Base-by-base conservation (phyloP, 768 basidiomycete genomes). In the Arthromyces matolae region DNA sequence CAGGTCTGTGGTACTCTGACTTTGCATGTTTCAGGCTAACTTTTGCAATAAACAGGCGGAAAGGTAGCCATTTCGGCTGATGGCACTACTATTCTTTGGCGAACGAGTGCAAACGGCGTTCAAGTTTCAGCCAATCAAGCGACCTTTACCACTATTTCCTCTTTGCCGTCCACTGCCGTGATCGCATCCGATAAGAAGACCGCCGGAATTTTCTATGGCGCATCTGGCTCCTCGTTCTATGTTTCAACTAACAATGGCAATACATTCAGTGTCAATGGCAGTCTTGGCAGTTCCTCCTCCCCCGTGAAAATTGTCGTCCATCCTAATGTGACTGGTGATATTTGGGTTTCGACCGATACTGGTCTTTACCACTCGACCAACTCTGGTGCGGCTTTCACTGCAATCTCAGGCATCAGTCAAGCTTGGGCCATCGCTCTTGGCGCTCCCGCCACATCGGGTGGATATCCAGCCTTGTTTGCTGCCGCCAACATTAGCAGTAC, bases 101-200 rank as follows among this genome's bases (percentile, higher is more conserved):
- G 71, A 39, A 78, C 78, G 10, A 61, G 60, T 12, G 54, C 63
- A 31, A 72, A 74, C 37, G 77, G 80, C 28, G 72, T 81, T 19
- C 61, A 72, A 49, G 76, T 81, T 3, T 83, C 81, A 8, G 73
- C 75, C 40, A 73, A 71, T 52, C 72, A 71, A 5, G 68, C 65
- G 33, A 42, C 76, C 1, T 84, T 84, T 60, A 62, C 67, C 3
- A 55, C 69, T 3, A 81, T 84, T 23, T 55, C 76, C 0, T 64
- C 73, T 12, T 71, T 85, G 3, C 82, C 83, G 0, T 68, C 76
- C 3, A 62, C 58, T 31, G 74, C 81, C 1, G 71, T 67, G 10
- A 83, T 86, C 52, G 81, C 81, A 8, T 78, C 83, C 2, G 83
- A 86, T 64, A 84, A 83, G 63, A 68, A 68, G 52, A 73, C 74